Evolutionary conservation across 768 basidiomycete species (phyloP), one percentile per base, ranked within the genome.

Genomic region (Mycena polygramma): DNA sequence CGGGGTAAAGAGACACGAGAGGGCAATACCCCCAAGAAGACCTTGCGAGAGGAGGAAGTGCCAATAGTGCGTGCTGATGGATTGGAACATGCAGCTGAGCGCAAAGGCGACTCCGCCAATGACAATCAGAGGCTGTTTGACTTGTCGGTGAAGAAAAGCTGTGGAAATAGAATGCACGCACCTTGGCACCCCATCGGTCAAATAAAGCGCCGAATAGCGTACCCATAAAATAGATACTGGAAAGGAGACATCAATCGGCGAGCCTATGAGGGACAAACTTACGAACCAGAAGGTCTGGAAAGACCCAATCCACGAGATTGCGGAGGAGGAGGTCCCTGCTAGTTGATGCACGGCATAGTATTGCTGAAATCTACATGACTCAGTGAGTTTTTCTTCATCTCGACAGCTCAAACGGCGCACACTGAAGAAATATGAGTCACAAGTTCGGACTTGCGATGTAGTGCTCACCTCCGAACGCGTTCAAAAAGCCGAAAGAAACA

Each of bases 21-120:
- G 70, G 57, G 86, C 66, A 37, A 88, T 82, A 19, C 89, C 89
- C 15, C 84, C 71, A 1, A 83, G 84, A 14, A 90, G 60, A 5
- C 88, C 89, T 72, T 90, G 89, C 36, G 81, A 87, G 7, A 90
- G 82, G 60, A 90, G 76, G 70, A 90, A 85, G 15, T 90, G 88
- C 89, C 89, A 90, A 70, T 85, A 90, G 48, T 74, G 59, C 43
- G 60, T 74, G 62, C 73, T 74, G 48, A 52, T 58, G 37, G 52
- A 63, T 35, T 63, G 67, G 41, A 68, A 26, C 67, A 68, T 68
- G 45, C 67, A 68, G 17, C 59, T 61, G 22, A 68, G 26, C 20
- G 59, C 52, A 36, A 68, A 68, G 11, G 51, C 67, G 19, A 68
- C 51, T 24, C 67, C 67, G 49, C 67, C 67, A 9, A 62, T 54